These are phyloP conservation scores for Trifolium fragiferum DNA, from an alignment of 306 rosid genomes.

Conservation along the genomic window DNA sequence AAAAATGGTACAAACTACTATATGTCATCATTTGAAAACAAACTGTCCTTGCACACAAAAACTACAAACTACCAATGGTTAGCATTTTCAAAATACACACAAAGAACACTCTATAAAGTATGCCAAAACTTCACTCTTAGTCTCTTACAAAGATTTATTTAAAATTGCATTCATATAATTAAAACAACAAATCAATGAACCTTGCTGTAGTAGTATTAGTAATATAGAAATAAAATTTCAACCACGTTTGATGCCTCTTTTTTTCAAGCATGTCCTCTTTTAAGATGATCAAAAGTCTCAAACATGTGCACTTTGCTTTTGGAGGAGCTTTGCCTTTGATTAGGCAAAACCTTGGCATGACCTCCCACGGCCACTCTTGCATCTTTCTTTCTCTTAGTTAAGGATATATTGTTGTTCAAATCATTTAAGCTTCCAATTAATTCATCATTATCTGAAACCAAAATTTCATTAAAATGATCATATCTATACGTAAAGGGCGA, in stretches of 20 bases:
- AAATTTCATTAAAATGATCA: neutral
- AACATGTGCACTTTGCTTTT: slow-evolving; percentile 9
- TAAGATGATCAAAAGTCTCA: neutral
- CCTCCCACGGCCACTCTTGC: slow-evolving; percentile 20
- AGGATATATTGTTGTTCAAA: slow-evolving; percentile 22
- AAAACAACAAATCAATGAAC: no score
- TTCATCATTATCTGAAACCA: slow-evolving; percentile 60
- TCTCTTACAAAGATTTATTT: neutral
- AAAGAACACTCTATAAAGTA: no score
- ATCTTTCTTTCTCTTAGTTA: slow-evolving; percentile 31
- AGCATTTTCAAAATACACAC: no score
- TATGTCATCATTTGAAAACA: no score
- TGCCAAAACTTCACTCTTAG: neutral
- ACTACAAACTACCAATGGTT: no score
- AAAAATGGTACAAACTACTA: no score
- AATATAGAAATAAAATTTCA: neutral
- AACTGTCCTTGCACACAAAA: no score
- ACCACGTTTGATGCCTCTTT: neutral
- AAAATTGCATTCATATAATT: no score
- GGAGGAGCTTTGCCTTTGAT: slow-evolving; percentile 34
- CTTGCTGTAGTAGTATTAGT: no score
- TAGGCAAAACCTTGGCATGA: slow-evolving; percentile 33
- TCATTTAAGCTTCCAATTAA: slow-evolving; percentile 57
- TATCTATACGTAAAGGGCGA: neutral
- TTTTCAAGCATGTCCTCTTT: slow-evolving; percentile 6